These are phyloP conservation scores for Beauveria rudraprayagi DNA, from an alignment of 2,329 filamentous ascomycete genomes.

Conservation along the genomic window DNA sequence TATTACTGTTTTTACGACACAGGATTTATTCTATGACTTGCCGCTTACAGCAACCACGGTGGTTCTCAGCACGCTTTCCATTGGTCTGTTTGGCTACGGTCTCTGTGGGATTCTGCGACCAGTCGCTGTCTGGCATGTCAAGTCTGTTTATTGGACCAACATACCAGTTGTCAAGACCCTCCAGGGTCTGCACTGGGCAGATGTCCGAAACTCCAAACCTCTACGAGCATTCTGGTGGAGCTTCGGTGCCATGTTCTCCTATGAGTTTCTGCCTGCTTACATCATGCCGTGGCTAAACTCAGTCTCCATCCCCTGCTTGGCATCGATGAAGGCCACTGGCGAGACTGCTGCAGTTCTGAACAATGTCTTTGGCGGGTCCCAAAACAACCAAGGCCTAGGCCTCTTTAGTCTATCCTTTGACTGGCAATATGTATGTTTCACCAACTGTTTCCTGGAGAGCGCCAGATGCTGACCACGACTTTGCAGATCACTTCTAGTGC, in stretches of 20 bases:
- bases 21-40: slow-evolving; percentile 44
- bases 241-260: slow-evolving; percentile 39
- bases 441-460: not conserved
- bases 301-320: slow-evolving; percentile 45
- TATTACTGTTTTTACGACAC: slow-evolving; percentile 36
- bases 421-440: slow-evolving; percentile 42
- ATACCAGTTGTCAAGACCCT: slow-evolving; percentile 45
- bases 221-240: slow-evolving; percentile 45
- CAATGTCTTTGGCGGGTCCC: slow-evolving; percentile 42
- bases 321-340: slow-evolving; percentile 42
- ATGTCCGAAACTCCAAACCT: slow-evolving; percentile 40
- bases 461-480: not conserved
- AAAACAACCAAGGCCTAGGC: slow-evolving; percentile 45
- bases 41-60: slow-evolving; percentile 37
- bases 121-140: slow-evolving; percentile 46
- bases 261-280: slow-evolving; percentile 47
- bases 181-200: slow-evolving; percentile 46
- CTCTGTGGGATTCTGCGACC: slow-evolving; percentile 45
- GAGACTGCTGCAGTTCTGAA: slow-evolving; percentile 35
- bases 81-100: slow-evolving; percentile 48
- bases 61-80: slow-evolving; percentile 42
- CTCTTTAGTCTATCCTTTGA: slow-evolving; percentile 43
- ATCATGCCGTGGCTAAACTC: slow-evolving; percentile 49
- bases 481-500: slow-evolving; percentile 43
- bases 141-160: slow-evolving; percentile 48